Evolutionary conservation across 1,284 basidiomycete genomes (phyloP), one percentile per base, ranked within the genome.

Genomic region (Cryptococcus amylolentus): DNA sequence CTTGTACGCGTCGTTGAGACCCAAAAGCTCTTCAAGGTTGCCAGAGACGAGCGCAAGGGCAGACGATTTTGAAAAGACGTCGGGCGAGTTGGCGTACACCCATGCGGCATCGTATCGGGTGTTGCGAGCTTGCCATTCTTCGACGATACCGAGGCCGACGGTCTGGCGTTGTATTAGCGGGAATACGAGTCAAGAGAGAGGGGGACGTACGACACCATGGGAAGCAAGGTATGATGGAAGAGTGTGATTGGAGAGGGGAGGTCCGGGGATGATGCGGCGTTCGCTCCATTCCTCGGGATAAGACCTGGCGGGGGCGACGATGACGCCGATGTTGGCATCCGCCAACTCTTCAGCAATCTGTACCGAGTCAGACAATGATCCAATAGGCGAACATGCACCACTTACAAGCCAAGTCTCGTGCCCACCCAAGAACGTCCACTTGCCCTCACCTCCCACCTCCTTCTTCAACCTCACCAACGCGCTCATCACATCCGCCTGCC

Each of bases 401-500:
- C 69, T 58, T 48, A 73, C 66, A 23, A 78, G 47, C 76, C 76
- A 78, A 4, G 88, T 83, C 75, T 94, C 91, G 0, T 83, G 80
- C 0, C 84, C 91, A 5, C 89, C 88, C 38, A 83, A 78, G 64
- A 91, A 84, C 2, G 86, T 72, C 49, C 73, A 62, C 60, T 69
- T 69, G 50, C 71, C 61, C 20, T 58, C 60, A 18, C 65, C 78
- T 55, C 90, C 88, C 18, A 89, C 81, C 58, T 89, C 84, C 16
- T 80, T 78, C 78, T 91, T 90, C 54, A 94, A 76, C 37, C 83
- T 78, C 42, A 95, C 75, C 14, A 96, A 72, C 3, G 84, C 82
- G 0, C 86, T 86, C 79, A 92, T 90, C 58, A 84, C 79, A 66
- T 91, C 88, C 0, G 87, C 87, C 61, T 80, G 86, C 61, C 86